Percentiles rank a stretch among this genome's conserved stretches.
Conservation (phyloP, 2,329 filamentous ascomycete species). For the Diaporthe citrichinensis region DNA sequence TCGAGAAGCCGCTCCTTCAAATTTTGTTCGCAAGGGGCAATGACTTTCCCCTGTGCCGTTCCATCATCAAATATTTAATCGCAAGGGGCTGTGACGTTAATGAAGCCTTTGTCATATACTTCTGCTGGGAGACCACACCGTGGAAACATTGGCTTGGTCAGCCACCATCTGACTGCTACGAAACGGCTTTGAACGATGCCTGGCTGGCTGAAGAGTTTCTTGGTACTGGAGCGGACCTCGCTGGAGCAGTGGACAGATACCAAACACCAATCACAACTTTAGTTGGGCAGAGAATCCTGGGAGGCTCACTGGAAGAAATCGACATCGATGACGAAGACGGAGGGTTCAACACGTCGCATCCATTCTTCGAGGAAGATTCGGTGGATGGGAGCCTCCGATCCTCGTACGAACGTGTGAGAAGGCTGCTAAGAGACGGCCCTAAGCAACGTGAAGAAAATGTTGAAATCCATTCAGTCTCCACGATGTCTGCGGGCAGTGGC, state of each 20-base stretch:
- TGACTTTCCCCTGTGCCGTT: neutral
- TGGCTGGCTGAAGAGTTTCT: neutral
- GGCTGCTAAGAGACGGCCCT: neutral
- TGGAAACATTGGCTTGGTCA: neutral
- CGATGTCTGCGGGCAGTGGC: too few relatives aligned
- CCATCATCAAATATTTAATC: neutral
- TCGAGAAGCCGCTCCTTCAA: neutral
- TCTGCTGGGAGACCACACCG: neutral
- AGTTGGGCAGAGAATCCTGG: neutral
- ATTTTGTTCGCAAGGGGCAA: too few relatives aligned
- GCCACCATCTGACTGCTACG: neutral
- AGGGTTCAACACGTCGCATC: neutral
- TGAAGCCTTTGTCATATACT: too few relatives aligned
- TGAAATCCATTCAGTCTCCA: too few relatives aligned
- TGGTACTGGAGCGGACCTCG: neutral
- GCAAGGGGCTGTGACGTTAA: neutral
- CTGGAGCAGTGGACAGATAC: neutral
- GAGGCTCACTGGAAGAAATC: neutral
- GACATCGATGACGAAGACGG: neutral
- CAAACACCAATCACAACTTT: neutral
- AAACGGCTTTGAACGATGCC: neutral
- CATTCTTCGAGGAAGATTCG: neutral
- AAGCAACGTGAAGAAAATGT: too few relatives aligned
- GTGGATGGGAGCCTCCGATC: neutral
- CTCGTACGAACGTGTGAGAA: neutral